A percentile compares a stretch with the other conserved stretches of the same genome.
phyloP scores from a whole-genome alignment of 345 rosid species.

The Gossypium herbaceum region DNA sequence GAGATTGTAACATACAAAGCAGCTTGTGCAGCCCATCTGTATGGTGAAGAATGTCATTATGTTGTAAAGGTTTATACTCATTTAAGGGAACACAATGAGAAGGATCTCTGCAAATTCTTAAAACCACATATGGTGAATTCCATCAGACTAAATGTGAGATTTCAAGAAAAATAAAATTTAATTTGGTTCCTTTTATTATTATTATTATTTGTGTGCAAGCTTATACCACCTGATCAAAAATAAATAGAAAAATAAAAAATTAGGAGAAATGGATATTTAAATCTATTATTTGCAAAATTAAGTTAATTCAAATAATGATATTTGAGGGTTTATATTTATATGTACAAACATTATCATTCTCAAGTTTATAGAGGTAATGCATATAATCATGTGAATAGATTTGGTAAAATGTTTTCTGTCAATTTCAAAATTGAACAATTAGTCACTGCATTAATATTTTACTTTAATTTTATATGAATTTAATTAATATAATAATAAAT shows the following conservation, averaged over 20 bases:
- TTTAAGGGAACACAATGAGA: constrained; percentile 28
- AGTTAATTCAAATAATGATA: too few species aligned
- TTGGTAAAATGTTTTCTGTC: too few species aligned
- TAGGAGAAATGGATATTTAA: too few species aligned
- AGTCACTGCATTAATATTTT: fast-evolving
- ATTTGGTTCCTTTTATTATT: background rate
- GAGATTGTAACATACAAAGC: constrained; percentile 65
- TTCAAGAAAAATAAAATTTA: constrained; percentile 11
- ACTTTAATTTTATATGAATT: too few species aligned
- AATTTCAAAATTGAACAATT: too few species aligned
- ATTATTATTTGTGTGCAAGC: background rate
- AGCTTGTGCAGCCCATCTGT: constrained; percentile 66
- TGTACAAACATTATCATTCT: too few species aligned
- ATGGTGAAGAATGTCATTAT: constrained; percentile 49
- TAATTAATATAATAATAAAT: too few species aligned
- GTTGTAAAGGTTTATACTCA: constrained; percentile 30
- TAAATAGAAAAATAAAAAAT: background rate
- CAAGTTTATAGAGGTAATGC: too few species aligned
- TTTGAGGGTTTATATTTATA: too few species aligned
- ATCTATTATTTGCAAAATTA: too few species aligned
- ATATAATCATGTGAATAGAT: too few species aligned
- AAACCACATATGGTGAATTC: constrained; percentile 40
- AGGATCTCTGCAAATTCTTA: constrained; percentile 38
- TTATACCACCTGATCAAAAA: background rate
- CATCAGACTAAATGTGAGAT: constrained; percentile 24